Evolutionary conservation across 306 rosid species (phyloP).

Genomic region (Lithocarpus polystachyus): DNA sequence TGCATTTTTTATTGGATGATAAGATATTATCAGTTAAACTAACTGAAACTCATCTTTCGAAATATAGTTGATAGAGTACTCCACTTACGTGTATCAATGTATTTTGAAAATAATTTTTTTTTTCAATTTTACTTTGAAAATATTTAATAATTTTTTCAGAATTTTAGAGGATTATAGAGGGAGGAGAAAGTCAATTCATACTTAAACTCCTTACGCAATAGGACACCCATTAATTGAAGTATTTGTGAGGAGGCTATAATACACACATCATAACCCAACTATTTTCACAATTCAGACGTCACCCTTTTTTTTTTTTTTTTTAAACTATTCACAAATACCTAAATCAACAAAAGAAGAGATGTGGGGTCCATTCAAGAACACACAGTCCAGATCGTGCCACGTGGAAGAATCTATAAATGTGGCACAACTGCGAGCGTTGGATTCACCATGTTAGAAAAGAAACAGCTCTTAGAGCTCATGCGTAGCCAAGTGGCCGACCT

Average conservation of each 20-base stretch:
- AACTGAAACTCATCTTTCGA: too few relatives aligned
- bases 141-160: too few relatives aligned
- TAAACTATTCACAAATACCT: not conserved
- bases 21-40: too few relatives aligned
- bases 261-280: not conserved
- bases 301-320: too few relatives aligned
- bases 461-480: conserved; percentile 38
- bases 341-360: not conserved
- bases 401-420: conserved; percentile 13
- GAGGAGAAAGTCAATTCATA: too few relatives aligned
- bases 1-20: rapidly evolving
- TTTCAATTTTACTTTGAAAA: too few relatives aligned
- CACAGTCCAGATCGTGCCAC: conserved; percentile 31
- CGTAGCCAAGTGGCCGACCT: conserved; percentile 79
- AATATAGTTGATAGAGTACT: too few relatives aligned
- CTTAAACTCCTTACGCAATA: too few relatives aligned
- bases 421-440: conserved; percentile 19
- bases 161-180: too few relatives aligned
- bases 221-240: too few relatives aligned
- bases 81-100: too few relatives aligned
- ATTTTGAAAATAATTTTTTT: too few relatives aligned
- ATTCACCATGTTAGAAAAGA: conserved; percentile 13
- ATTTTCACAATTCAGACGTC: not conserved
- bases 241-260: not conserved
- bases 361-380: conserved; percentile 1